Evolutionary conservation across 495 filamentous ascomycete genomes (phyloP), one percentile per base, ranked within the genome.

Genomic region (Penicillium coffeae): DNA sequence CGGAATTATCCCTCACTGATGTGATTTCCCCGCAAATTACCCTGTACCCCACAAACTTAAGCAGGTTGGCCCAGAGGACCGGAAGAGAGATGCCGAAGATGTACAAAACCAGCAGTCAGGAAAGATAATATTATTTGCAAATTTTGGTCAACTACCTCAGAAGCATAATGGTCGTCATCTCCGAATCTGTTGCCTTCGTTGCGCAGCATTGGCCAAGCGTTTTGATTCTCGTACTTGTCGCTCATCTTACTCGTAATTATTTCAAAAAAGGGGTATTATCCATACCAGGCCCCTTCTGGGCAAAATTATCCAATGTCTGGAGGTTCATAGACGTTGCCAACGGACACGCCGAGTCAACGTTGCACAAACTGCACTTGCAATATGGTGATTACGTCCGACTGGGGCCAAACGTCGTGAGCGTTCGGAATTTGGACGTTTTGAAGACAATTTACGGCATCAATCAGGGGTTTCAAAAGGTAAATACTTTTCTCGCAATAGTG

Each of bases 321-420:
- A 44, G 56, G 4, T 50, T 53, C 38, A 27, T 56, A 2, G 45
- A 56, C 22, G 56, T 59, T 5, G 45, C 48, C 3, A 46, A 52
- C 19, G 56, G 61, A 22, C 44, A 57, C 27, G 57, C 66, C 12
- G 62, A 73, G 25, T 35, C 43, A 10, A 62, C 59, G 45, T 55
- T 59, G 14, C 42, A 64, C 33, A 54, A 48, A 1, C 55, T 84
- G 0, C 82, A 85, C 45, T 18, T 57, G 7, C 61, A 66, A 21
- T 77, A 83, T 51, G 83, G 83, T 0, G 63, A 73, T 1, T 63
- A 76, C 5, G 82, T 86, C 13, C 72, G 83, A 7, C 59, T 84
- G 3, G 81, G 81, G 0, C 82, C 83, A 5, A 73, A 80, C 15
- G 70, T 75, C 21, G 66, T 85, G 13, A 82, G 74, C 37, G 69